Base-by-base conservation (phyloP, 2,329 filamentous ascomycete genomes). In the Erysiphe pulchra region DNA sequence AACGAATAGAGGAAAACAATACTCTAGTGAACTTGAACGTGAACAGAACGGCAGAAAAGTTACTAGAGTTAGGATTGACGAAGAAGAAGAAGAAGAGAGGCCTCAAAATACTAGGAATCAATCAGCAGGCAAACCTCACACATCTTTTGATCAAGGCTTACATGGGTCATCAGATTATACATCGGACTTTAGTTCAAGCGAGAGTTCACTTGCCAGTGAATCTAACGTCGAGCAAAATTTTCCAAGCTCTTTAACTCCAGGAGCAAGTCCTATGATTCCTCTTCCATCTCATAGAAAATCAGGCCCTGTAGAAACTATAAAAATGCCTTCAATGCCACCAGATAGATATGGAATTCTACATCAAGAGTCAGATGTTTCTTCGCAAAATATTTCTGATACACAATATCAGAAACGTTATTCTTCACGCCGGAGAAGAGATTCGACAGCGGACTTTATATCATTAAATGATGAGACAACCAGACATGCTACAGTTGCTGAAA, bases 271-370 rank as follows among this genome's bases (percentile, higher is more conserved):
- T 12, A 47, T 31, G 41, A 46, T 46, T 30, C 63, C 64, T 2
- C 58, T 59, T 33, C 17, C 18, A n/a, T n/a, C 39, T 24, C 17
- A 28, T 5, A 24, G 24, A 12, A 28, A 20, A 12, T 24, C 24
- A 14, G 16, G 17, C 24, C 14, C 14, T 12, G 17, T 14, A 18
- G 39, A 42, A n/a, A 42, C 24, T n/a, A 10, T 42, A 42, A 28
- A 1, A 56, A 75, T 75, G 70, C 72, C 71, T 4, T 48, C 63
- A 0, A 70, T 71, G 62, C 71, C 72, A 0, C 51, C 60, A 8
- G 70, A 74, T 50, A 66, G 68, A 0, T 65, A 63, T 36, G 69
- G 69, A 1, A 52, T 67, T 24, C 54, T 63, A 5, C 60, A 63
- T 44, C 46, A 47, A 37, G 54, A 55, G 18, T 66, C 67, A 1